These are phyloP conservation scores for Psophocarpus tetragonolobus DNA, from an alignment of 306 rosid species.

Conservation along the genomic window DNA sequence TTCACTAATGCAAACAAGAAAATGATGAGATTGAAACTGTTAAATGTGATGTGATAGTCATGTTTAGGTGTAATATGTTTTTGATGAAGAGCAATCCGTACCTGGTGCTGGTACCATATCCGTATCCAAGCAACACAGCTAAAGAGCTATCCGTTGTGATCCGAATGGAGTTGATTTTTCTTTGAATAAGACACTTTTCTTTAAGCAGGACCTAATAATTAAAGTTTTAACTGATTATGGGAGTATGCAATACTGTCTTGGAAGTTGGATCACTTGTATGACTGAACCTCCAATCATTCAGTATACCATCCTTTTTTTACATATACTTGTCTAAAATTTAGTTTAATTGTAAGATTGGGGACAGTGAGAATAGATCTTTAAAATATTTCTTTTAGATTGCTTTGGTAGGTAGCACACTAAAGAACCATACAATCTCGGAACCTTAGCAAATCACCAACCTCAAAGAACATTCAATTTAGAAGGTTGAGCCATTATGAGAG, in stretches of 20 bases:
- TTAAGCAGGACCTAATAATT: not conserved
- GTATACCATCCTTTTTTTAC: not conserved
- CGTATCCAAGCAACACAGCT: no score
- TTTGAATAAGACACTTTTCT: not conserved
- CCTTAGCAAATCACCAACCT: not conserved
- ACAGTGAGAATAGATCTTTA: not conserved
- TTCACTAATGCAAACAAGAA: no score
- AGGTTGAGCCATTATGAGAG: not conserved
- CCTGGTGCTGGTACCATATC: no score
- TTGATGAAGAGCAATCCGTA: no score
- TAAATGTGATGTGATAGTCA: no score
- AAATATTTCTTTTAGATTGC: not conserved
- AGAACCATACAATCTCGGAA: not conserved
- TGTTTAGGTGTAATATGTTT: no score
- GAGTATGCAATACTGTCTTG: not conserved
- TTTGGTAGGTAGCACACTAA: not conserved
- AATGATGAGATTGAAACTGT: no score
- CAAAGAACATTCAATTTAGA: not conserved
- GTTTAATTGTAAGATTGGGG: not conserved
- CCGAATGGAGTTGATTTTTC: not conserved
- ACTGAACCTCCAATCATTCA: not conserved
- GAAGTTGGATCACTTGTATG: not conserved
- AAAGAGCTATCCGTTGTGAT: not conserved
- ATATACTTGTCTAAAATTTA: not conserved
- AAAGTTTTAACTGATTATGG: not conserved